Evolutionary conservation across 164 flowering plant species (phyloP).

Genomic region (Annona cherimola): DNA sequence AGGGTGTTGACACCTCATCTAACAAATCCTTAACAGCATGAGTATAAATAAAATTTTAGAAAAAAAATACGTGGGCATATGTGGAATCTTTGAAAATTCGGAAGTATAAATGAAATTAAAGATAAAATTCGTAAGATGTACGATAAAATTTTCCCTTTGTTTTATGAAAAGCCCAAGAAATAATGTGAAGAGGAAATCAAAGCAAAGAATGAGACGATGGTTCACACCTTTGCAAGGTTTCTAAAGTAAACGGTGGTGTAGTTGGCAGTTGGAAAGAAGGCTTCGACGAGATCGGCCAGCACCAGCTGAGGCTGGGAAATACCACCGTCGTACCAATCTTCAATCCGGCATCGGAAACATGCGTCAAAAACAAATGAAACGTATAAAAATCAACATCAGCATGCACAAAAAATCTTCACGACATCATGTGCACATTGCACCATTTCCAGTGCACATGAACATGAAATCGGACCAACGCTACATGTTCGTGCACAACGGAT

Average conservation of each 20-base stretch:
- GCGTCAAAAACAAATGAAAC: background rate
- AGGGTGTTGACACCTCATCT: too few relatives aligned
- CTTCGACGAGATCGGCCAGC: conserved; percentile 79
- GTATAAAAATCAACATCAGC: background rate
- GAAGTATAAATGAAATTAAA: too few relatives aligned
- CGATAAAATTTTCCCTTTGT: background rate
- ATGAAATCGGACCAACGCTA: too few relatives aligned
- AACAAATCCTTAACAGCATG: background rate
- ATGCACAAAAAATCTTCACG: too few relatives aligned
- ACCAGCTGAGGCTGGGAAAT: conserved; percentile 90
- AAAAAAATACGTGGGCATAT: too few relatives aligned
- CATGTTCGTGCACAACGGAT: too few relatives aligned
- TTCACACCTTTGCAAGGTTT: conserved; percentile 71
- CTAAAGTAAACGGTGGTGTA: conserved; percentile 71
- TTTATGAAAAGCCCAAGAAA: too few relatives aligned
- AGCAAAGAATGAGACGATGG: background rate
- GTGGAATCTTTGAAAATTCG: too few relatives aligned
- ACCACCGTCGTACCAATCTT: conserved; percentile 87
- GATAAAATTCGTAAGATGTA: background rate
- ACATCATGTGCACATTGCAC: too few relatives aligned
- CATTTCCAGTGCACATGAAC: too few relatives aligned
- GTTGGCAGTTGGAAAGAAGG: conserved; percentile 69
- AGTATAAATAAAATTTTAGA: too few relatives aligned
- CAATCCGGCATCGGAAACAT: conserved; percentile 2
- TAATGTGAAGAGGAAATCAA: background rate